Evolutionary conservation across 1,139 yeast species (phyloP).

Genomic region (Citeromyces hawaiiensis): DNA sequence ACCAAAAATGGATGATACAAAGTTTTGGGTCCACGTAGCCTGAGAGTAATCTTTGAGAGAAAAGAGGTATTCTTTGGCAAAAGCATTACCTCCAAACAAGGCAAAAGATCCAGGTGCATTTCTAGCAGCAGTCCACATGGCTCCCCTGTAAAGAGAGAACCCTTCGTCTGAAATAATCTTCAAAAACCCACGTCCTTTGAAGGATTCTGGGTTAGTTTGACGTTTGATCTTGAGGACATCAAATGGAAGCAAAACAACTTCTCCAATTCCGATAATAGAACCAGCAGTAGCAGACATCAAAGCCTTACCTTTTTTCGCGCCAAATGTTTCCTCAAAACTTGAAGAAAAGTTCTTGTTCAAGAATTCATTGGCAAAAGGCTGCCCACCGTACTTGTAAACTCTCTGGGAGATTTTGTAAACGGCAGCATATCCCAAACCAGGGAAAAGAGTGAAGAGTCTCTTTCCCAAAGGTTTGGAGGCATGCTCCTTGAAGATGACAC

Average conservation of each 20-base stretch:
- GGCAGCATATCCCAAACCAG: constrained; percentile 98
- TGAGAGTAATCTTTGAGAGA: constrained; percentile 74
- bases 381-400: constrained; percentile 98
- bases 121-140: constrained; percentile 99
- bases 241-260: constrained; percentile 85
- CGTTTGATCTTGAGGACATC: constrained; percentile 96
- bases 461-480: constrained; percentile 60
- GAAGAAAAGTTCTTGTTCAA: constrained; percentile 63
- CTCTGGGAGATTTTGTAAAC: constrained; percentile 93
- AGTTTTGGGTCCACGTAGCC: constrained; percentile 94
- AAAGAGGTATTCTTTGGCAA: constrained; percentile 91
- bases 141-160: constrained; percentile 85
- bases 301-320: constrained; percentile 94
- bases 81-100: constrained; percentile 95
- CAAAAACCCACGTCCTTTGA: constrained; percentile 92
- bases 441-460: constrained; percentile 77
- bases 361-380: constrained; percentile 94
- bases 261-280: constrained; percentile 94
- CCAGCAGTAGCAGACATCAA: constrained; percentile 96
- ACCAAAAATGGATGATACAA: constrained; percentile 92
- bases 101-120: constrained; percentile 99
- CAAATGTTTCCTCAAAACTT: constrained; percentile 63
- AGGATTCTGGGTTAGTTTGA: constrained; percentile 97
- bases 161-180: constrained; percentile 87
- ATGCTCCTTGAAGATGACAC: constrained; percentile 76